These are phyloP conservation scores for Chalciporus chontae DNA, from an alignment of 768 basidiomycete genomes.

Conservation along the genomic window DNA sequence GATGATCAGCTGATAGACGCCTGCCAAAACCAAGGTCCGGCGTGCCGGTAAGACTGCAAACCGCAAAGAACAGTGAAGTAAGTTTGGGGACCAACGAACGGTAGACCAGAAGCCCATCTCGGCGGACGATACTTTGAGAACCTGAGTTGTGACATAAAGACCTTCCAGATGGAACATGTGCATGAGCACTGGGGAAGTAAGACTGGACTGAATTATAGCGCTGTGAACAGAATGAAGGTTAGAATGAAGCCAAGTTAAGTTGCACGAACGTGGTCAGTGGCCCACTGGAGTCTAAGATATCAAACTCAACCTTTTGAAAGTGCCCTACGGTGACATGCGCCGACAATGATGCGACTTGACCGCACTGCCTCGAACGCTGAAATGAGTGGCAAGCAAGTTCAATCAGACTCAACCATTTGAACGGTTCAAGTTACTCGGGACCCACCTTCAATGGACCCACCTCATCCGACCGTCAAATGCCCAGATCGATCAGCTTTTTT, in stretches of 20 bases:
- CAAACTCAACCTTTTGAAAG: constrained; percentile 16
- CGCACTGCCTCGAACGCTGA: constrained; percentile 15
- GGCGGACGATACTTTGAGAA: constrained; percentile 3
- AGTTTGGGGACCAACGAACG: background rate
- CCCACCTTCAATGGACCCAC: background rate
- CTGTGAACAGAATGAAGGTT: background rate
- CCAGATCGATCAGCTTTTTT: background rate
- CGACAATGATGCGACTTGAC: background rate
- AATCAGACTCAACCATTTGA: too few species aligned
- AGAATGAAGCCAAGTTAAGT: background rate
- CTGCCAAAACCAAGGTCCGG: constrained; percentile 1
- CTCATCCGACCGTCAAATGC: background rate
- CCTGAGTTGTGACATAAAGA: constrained; percentile 8
- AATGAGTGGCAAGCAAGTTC: too few species aligned
- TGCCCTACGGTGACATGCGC: background rate
- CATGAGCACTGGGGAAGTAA: constrained; percentile 10
- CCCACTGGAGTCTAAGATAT: background rate
- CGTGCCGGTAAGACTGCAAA: background rate
- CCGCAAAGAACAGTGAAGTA: background rate
- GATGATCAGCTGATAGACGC: constrained; percentile 15
- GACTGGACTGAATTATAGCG: background rate
- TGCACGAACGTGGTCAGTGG: constrained; percentile 10
- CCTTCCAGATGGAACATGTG: background rate
- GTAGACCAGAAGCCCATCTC: background rate
- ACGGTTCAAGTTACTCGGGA: background rate